Base-by-base conservation (phyloP, 805 yeast genomes). In the Priceomyces haplophilus region DNA sequence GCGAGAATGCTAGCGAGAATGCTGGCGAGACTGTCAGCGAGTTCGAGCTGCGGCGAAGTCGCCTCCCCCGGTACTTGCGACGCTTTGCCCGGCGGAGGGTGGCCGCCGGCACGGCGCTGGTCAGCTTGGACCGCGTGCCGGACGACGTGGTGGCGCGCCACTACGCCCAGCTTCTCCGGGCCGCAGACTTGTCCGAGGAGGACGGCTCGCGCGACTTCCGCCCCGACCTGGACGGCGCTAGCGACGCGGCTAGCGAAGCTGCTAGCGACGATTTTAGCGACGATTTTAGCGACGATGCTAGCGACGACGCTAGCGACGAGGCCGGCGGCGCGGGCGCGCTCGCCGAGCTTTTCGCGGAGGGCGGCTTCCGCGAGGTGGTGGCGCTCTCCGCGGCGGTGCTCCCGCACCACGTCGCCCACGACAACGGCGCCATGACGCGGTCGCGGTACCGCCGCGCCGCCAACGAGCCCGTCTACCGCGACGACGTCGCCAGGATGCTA, bases 151-250 rank as follows among this genome's bases (percentile, higher is more conserved):
- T 61, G 1, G 37, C 39, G 7, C 45, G 49, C 0, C 51, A 59
- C 18, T 63, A 63, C 42, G 46, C 52, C 23, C 42, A 47, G 4
- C 46, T 69, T 5, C 48, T 73, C 27, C 42, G 29, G 40, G 58
- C 46, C n/a, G 57, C 54, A 6, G 52, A 47, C 31, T 50, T 67
- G 3, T 62, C 73, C 13, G 78, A 72, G 19, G 48, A 58, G 16
- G 78, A 73, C 43, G 59, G 54, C 32, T 64, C 67, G 4, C 49
- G 50, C 7, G 72, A 69, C 34, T 66, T 54, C 21, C 55, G 54
- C 32, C 65, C 64, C 3, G 60, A 58, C 34, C 47, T 48, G 31
- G 56, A 48, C 6, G 43, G 45, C n/a, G n/a, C n/a, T n/a, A n/a
- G n/a, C n/a, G n/a, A n/a, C n/a, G n/a, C n/a, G n/a, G n/a, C n/a